Evolutionary conservation across 148 eudicot genomes (phyloP), one percentile per base, ranked within the genome.

Genomic region (Gaultheria prostrata): DNA sequence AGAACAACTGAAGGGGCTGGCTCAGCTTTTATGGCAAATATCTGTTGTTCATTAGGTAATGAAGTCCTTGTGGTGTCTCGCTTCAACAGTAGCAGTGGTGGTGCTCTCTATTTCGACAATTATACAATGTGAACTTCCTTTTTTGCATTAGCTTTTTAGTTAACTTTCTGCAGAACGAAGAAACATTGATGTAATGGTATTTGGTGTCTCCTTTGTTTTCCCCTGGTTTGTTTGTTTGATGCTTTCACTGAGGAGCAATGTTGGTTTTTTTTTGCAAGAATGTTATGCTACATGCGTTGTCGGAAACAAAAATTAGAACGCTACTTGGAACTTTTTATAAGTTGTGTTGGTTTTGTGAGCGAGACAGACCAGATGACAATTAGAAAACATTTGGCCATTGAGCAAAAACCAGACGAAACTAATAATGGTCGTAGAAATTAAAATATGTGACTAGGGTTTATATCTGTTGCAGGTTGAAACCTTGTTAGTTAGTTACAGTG

Each of bases 1-100:
- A 46, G 87, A 76, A 81, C 67, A 85, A 63, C 73, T 74, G 75
- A 74, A 81, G 86, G 51, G 33, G 71, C 17, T 61, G 33, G 71
- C 17, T 61, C 80, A 45, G 61, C 76, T 24, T 85, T 73, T 86
- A 48, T 83, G 57, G 80, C 20, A 65, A 63, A 17, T 72, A 13
- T 53, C 50, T 32, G 80, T 14, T 78, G 77, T 69, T 21, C 35
- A 69, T 35, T 71, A 28, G 35, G 35, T 67, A 28, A 28, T 28
- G 33, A 28, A 2, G 18, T 67, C 39, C 6, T 67, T 67, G 2
- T 67, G 33, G 72, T 67, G 39, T 67, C 72, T 67, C 2, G 15
- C 70, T 63, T 28, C 35, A 6, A 28, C 72, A 67, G 72, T 30
- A 14, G 72, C 35, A 2, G 71, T 28, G 26, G 14, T 28, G 71